Conservation (phyloP, 257 asterid genomes). For the Thymus mandschuricus region DNA sequence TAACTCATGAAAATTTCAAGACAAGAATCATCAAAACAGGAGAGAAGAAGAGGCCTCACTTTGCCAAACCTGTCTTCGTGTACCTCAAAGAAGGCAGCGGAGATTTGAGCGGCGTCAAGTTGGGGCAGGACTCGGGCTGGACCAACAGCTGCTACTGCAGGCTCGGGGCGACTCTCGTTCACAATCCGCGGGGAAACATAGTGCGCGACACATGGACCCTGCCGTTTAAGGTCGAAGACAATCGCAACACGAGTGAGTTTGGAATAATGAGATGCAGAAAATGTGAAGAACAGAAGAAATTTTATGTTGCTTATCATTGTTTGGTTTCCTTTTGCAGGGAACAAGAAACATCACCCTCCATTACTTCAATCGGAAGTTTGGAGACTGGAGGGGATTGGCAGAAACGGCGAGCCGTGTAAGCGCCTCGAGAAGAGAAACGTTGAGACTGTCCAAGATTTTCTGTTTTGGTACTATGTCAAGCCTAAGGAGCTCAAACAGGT, state of each 20-base stretch:
- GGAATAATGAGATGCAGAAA: background rate
- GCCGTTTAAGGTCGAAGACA: constrained; percentile 49
- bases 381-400: constrained; percentile 35
- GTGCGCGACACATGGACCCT: constrained; percentile 47
- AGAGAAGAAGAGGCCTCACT: constrained; percentile 48
- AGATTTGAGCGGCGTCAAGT: constrained; percentile 31
- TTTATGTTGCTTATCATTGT: too few species aligned
- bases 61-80: constrained; percentile 33
- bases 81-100: constrained; percentile 44
- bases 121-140: constrained; percentile 44
- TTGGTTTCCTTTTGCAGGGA: background rate
- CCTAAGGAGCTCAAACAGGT: constrained; percentile 33
- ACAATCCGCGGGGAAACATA: constrained; percentile 28
- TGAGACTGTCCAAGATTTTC: constrained; percentile 42
- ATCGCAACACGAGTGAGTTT: constrained; percentile 45
- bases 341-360: background rate
- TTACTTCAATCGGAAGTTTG: constrained; percentile 19
- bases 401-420: constrained; percentile 25
- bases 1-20: constrained; percentile 41
- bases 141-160: constrained; percentile 44
- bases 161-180: constrained; percentile 49
- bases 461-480: constrained; percentile 35
- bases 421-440: constrained; percentile 23
- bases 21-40: constrained; percentile 37
- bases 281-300: too few species aligned